Conservation (phyloP, 306 rosid genomes). For the Cotoneaster glaucophyllus region DNA sequence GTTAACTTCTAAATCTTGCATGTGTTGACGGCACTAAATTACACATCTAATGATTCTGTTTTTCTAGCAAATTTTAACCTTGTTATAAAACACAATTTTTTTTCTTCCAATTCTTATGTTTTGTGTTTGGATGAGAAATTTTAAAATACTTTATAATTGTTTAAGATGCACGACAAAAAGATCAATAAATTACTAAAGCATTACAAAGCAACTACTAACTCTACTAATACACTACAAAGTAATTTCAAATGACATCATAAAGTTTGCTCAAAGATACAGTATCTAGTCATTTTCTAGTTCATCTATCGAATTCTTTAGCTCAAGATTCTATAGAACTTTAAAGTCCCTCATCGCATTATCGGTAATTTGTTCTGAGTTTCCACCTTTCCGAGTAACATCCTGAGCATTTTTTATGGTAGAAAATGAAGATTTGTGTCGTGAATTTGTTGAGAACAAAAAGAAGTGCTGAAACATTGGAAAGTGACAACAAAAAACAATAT, state of each 20-base stretch:
- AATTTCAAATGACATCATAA: not conserved
- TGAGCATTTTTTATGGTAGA: too few relatives aligned
- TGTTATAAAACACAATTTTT: too few relatives aligned
- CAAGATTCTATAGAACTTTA: not conserved
- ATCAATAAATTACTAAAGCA: not conserved
- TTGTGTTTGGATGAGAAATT: too few relatives aligned
- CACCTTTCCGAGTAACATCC: not conserved
- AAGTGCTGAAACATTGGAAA: not conserved
- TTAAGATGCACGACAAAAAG: not conserved
- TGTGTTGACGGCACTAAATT: not conserved
- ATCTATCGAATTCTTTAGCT: not conserved
- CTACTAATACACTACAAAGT: too few relatives aligned
- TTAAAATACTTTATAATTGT: not conserved
- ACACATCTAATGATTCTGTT: too few relatives aligned
- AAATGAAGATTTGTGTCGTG: too few relatives aligned
- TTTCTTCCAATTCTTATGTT: too few relatives aligned
- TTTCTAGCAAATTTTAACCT: too few relatives aligned
- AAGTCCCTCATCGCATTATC: not conserved
- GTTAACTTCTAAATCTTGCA: not conserved
- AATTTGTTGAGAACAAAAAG: too few relatives aligned
- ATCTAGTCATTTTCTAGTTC: not conserved
- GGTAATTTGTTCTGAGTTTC: too few relatives aligned
- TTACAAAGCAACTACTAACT: not conserved
- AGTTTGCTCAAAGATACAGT: not conserved
- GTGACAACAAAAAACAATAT: not conserved